Conservation (phyloP, 1,139 yeast species). For the Yamadazyma buinensis region DNA sequence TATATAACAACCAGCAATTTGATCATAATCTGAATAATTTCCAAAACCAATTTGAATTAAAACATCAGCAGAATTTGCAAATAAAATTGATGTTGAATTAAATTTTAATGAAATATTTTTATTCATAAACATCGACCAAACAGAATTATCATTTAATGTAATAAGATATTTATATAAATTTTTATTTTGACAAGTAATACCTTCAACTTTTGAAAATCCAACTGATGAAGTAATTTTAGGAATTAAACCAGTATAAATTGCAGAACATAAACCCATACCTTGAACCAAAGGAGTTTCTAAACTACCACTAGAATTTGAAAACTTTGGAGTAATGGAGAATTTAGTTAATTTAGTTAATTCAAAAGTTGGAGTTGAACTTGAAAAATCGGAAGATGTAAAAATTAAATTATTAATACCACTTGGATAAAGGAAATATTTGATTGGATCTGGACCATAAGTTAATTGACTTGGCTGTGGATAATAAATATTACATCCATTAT, state of each 20-base stretch:
- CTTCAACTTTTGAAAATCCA: constrained; percentile 36
- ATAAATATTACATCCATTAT: constrained; percentile 56
- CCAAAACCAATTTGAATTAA: constrained; percentile 53
- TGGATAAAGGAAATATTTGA: constrained; percentile 37
- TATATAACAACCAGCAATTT: constrained; percentile 62
- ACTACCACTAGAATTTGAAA: constrained; percentile 10
- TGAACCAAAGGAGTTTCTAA: constrained; percentile 17
- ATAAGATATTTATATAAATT: constrained; percentile 41
- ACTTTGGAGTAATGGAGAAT: constrained; percentile 21
- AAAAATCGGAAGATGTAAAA: constrained; percentile 22
- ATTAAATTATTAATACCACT: constrained; percentile 22
- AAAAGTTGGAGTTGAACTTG: constrained; percentile 17
- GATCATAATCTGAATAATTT: constrained; percentile 36
- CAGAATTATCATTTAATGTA: constrained; percentile 37
- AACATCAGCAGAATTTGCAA: constrained; percentile 29
- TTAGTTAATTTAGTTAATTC: constrained; percentile 16
- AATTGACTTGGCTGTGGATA: constrained; percentile 51
- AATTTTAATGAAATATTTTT: constrained; percentile 26
- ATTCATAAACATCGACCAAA: constrained; percentile 27
- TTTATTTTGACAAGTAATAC: constrained; percentile 39
- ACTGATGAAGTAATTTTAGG: constrained; percentile 3
- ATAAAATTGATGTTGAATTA: constrained; percentile 5
- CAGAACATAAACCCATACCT: constrained; percentile 59
- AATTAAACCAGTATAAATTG: constrained; percentile 56
- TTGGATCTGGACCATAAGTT: constrained; percentile 58